Conservation (phyloP, 495 filamentous ascomycete species). For the Parathielavia appendiculata region DNA sequence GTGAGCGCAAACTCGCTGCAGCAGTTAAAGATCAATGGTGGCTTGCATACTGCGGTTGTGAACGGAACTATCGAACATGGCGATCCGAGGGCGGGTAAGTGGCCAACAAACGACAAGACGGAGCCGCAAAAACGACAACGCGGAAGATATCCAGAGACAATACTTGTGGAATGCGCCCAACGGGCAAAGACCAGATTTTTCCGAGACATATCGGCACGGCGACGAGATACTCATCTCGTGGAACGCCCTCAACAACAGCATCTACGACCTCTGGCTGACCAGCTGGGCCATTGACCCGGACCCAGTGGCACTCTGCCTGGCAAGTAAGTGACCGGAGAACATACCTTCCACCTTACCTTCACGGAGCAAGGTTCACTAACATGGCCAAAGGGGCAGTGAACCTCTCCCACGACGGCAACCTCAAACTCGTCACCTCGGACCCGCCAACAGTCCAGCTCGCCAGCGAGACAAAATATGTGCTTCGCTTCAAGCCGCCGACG, state of each 20-base stretch:
- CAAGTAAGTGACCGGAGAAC: constrained; percentile 12
- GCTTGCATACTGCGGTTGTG: background rate
- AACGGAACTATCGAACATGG: constrained; percentile 1
- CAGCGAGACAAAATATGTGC: constrained; percentile 13
- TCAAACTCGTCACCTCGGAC: constrained; percentile 14
- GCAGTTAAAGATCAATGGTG: background rate
- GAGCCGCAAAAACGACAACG: background rate
- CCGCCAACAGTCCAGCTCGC: constrained; percentile 1
- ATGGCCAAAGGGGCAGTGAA: constrained; percentile 16
- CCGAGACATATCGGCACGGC: constrained; percentile 14
- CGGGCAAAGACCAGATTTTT: constrained; percentile 18
- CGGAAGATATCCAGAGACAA: background rate
- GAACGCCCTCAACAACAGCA: constrained; percentile 24
- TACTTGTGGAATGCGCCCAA: constrained; percentile 20
- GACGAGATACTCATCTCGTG: constrained; percentile 24
- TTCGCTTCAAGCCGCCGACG: constrained; percentile 22
- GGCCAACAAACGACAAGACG: background rate
- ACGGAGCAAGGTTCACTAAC: background rate
- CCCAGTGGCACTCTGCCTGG: constrained; percentile 16
- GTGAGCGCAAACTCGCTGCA: background rate
- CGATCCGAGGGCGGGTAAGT: background rate
- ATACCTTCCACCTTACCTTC: background rate
- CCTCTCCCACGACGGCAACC: constrained; percentile 18
- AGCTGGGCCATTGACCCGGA: constrained; percentile 14
- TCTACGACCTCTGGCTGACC: constrained; percentile 24